Evolutionary conservation across 2,329 filamentous ascomycete species (phyloP).

Genomic region (Ustilaginoidea virens): DNA sequence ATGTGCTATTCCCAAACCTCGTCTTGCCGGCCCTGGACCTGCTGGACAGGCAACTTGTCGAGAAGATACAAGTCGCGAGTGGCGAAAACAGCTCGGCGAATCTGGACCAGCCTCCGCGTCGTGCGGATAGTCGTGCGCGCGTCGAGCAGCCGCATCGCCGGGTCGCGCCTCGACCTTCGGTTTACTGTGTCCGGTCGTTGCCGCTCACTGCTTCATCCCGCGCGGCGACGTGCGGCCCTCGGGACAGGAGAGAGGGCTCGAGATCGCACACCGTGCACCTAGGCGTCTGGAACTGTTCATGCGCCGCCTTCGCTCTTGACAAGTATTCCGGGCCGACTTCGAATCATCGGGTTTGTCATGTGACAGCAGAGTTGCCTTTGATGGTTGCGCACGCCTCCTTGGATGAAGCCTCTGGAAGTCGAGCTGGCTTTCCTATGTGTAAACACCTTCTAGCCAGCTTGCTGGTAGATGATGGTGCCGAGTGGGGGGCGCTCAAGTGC

Average conservation of each 20-base stretch:
- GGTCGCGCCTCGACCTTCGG: no score
- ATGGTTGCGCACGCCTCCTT: no score
- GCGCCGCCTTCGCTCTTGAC: constrained; percentile 66
- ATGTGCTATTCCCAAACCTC: constrained; percentile 69
- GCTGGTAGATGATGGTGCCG: constrained; percentile 49
- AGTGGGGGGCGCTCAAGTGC: constrained; percentile 39
- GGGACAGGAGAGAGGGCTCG: constrained; percentile 5
- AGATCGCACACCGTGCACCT: constrained; percentile 55
- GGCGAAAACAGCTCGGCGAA: not conserved
- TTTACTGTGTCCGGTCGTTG: constrained; percentile 53
- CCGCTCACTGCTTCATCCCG: constrained; percentile 20
- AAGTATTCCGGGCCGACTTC: constrained; percentile 10
- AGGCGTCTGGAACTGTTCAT: constrained; percentile 74
- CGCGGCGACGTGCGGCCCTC: no score
- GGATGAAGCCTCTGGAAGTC: no score
- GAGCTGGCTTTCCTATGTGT: no score
- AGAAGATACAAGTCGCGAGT: constrained; percentile 1
- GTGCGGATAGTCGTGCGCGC: no score
- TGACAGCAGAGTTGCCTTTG: no score
- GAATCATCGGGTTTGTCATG: constrained; percentile 8
- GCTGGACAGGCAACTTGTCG: constrained; percentile 60
- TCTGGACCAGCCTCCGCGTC: not conserved
- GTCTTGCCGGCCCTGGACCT: constrained; percentile 78
- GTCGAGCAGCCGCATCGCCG: no score
- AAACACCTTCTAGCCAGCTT: constrained; percentile 84